Base-by-base conservation (phyloP, 1,139 yeast genomes). In the Entelexis sorbosivorans region DNA sequence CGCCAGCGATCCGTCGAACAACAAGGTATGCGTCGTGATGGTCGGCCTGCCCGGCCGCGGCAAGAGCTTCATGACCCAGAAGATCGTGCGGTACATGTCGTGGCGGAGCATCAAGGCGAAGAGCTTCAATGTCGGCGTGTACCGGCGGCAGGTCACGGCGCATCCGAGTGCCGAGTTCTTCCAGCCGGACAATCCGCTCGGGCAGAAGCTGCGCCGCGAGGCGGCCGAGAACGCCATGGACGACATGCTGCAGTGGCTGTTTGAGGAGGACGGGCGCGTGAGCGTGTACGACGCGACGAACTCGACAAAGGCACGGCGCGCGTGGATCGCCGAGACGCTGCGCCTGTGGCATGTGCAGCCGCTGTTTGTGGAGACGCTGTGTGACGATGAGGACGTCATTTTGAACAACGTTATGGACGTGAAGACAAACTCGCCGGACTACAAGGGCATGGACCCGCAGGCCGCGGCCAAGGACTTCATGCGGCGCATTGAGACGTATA, bases 211-310 rank as follows among this genome's bases (percentile, higher is more conserved):
- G 54, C 75, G 95, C 55, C 74, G 73, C 52, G 77, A 78, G 58
- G 93, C 96, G 0, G 83, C 87, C 32, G 74, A 77, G 47, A 67
- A 69, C 47, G 96, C 96, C 1, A 74, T 86, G 44, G 64, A 70
- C n/a, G 96, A 87, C 60, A 84, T 91, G 85, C 75, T 89, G 76
- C 69, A 75, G 44, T 91, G 97, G 97, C 87, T 86, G 63, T 73
- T 73, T 38, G 78, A 81, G 31, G 88, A 83, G 55, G 75, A 79
- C 52, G 95, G 95, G 6, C 84, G 82, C 38, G 97, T 91, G 43
- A 97, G 95, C 0, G 85, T 91, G 11, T 74, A 89, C 56, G 98
- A 91, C 68, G 97, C 91, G 31, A 82, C 93, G 9, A 84, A 85
- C 64, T 78, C 84, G 43, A 83, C 96, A 5, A 71, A 76, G 57